Conservation (phyloP, 2,329 filamentous ascomycete genomes). For the Sclerotinia spermophila region DNA sequence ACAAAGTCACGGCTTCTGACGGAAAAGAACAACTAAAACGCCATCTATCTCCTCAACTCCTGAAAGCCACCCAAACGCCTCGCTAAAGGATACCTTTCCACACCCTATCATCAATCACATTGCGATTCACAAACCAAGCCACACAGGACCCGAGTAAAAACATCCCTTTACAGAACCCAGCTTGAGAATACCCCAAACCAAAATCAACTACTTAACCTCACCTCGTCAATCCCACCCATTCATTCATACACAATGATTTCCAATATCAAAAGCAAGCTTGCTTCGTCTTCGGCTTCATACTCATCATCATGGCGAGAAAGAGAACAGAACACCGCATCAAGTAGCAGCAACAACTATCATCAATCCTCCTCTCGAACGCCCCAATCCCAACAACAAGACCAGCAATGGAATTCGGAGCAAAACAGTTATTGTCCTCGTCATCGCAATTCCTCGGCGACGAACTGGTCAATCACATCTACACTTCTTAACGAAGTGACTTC, state of each 20-base stretch:
- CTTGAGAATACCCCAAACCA: not conserved
- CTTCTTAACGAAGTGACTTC: not conserved
- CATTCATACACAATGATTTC: slow-evolving; percentile 2
- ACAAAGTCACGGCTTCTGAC: not conserved
- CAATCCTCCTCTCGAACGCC: not conserved
- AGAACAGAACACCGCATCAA: not conserved
- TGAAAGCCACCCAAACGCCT: slow-evolving; percentile 1
- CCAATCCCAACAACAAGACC: not conserved
- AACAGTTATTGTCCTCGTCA: not conserved
- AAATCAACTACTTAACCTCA: not conserved
- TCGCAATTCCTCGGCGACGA: not conserved
- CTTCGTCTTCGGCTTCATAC: not conserved
- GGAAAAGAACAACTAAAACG: not conserved
- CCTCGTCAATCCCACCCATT: not conserved
- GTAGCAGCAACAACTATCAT: not conserved
- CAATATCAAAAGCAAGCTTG: slow-evolving; percentile 5
- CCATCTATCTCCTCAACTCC: not conserved
- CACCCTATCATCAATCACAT: not conserved
- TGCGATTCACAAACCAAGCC: not conserved
- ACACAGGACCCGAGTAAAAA: not conserved
- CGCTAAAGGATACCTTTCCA: slow-evolving; percentile 7
- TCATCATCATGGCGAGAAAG: not conserved
- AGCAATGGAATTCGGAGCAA: not conserved
- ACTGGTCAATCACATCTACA: slow-evolving; percentile 7
- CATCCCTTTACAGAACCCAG: not conserved